Conservation (phyloP, 129 eudicot species). For the Sambucus nigra region DNA sequence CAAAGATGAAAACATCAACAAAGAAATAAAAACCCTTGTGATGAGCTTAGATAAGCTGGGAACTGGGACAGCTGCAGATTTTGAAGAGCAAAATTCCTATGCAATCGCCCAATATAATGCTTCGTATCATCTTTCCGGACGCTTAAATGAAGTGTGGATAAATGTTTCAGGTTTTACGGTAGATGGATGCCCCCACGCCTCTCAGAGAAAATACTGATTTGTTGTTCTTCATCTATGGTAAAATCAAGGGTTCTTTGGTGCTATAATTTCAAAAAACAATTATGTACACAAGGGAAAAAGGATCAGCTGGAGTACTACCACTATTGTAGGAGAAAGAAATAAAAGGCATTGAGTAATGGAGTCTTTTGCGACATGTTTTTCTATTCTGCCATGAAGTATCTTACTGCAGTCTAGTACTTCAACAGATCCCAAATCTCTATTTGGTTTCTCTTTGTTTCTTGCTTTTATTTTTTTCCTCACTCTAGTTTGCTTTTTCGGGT, state of each 20-base stretch:
- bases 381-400: too few species aligned
- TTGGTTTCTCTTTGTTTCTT: too few species aligned
- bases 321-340: too few species aligned
- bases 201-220: not conserved
- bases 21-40: conserved; percentile 12
- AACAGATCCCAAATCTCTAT: too few species aligned
- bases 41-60: conserved; percentile 13
- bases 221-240: not conserved
- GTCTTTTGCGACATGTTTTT: too few species aligned
- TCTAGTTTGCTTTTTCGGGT: too few species aligned
- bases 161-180: conserved; percentile 12
- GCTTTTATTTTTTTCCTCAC: too few species aligned
- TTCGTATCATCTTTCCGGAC: conserved; percentile 19
- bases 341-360: too few species aligned
- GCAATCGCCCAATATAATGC: conserved; percentile 34
- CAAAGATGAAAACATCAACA: conserved; percentile 20
- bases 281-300: too few species aligned
- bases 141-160: conserved; percentile 39
- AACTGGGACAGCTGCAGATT: conserved; percentile 10
- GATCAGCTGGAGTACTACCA: too few species aligned
- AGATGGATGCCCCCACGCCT: conserved; percentile 10
- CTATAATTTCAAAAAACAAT: too few species aligned
- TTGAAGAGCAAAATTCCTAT: conserved; percentile 15
- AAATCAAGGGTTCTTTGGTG: not conserved
- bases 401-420: too few species aligned